phyloP scores from a whole-genome alignment of 768 basidiomycete genomes.

The Amanita molliuscula region DNA sequence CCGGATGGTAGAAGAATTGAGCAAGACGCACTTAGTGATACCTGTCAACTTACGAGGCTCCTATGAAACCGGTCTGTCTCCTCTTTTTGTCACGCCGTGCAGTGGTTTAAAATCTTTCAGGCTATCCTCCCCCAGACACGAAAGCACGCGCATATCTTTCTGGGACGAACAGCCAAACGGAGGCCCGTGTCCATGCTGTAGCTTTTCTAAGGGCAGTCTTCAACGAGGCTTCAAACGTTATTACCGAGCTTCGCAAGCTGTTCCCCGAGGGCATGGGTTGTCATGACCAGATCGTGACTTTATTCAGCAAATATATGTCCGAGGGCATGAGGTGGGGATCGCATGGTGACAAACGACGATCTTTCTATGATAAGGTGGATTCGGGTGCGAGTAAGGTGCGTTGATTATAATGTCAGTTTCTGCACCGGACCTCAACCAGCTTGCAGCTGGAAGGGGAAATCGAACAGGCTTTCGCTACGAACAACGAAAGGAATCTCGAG shows the following conservation, averaged over 20 bases:
- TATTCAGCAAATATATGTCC: conserved; percentile 1
- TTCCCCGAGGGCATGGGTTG: background rate
- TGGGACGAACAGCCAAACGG: background rate
- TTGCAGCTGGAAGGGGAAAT: background rate
- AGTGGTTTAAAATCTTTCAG: conserved; percentile 1
- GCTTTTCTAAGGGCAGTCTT: conserved; percentile 1
- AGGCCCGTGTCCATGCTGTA: background rate
- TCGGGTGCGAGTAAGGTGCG: background rate
- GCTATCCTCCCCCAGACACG: conserved; percentile 1
- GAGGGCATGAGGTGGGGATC: background rate
- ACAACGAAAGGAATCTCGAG: background rate
- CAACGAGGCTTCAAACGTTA: conserved; percentile 1
- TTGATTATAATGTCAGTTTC: conserved; percentile 1
- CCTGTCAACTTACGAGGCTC: background rate
- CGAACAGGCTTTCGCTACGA: background rate
- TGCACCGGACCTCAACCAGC: background rate
- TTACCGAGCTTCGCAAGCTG: background rate
- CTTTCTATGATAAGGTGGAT: background rate
- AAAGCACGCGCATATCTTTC: background rate
- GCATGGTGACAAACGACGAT: conserved; percentile 2
- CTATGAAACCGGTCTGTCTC: no score
- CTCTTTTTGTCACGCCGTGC: background rate
- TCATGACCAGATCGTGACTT: conserved; percentile 1
- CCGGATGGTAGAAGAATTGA: conserved; percentile 1
- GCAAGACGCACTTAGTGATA: background rate